Evolutionary conservation across 1,284 basidiomycete genomes (phyloP), one percentile per base, ranked within the genome.

Genomic region (Acaromyces ingoldii): DNA sequence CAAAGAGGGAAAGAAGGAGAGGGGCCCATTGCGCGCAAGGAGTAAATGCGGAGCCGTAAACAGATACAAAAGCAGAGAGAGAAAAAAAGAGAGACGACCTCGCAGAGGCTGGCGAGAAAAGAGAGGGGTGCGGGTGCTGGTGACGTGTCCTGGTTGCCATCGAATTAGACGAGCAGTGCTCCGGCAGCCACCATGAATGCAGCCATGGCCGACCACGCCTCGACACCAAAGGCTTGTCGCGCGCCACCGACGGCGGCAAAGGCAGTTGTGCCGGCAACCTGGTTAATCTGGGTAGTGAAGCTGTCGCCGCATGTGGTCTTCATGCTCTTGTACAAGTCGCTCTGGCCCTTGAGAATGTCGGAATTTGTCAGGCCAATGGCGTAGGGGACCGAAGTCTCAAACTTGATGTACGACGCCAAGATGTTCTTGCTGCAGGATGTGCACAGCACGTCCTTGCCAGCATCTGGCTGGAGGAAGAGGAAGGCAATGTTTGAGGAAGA

Each of bases 301-400:
- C 47, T 45, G 13, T 30, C 38, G 5, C 64, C 62, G 30, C 68
- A 70, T 6, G 49, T 44, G 11, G 41, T 50, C 63, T 67, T 56
- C 26, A 54, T 57, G 6, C 58, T 50, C 52, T 62, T 63, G 58
- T 67, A 70, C 17, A 70, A 55, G 22, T 53, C 60, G 39, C 55
- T 59, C 57, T 70, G 68, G 6, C 64, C 64, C 21, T 53, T 53
- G 21, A 70, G 45, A 29, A 60, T 60, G 21, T 55, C 43, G 2
- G 62, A 65, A 6, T 57, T 62, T 29, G 57, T 39, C 11, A 70
- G 51, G 9, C 68, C 68, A 49, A 70, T 68, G 21, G 60, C 66
- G 53, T 70, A 70, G 2, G 68, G 68, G 39, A 69, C 61, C 10
- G 66, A 65, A 11, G 64, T 63, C 42, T 70, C 68, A 22, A 70